These are phyloP conservation scores for Mollisia scopiformis DNA, from an alignment of 2,329 filamentous ascomycete genomes.

Conservation along the genomic window DNA sequence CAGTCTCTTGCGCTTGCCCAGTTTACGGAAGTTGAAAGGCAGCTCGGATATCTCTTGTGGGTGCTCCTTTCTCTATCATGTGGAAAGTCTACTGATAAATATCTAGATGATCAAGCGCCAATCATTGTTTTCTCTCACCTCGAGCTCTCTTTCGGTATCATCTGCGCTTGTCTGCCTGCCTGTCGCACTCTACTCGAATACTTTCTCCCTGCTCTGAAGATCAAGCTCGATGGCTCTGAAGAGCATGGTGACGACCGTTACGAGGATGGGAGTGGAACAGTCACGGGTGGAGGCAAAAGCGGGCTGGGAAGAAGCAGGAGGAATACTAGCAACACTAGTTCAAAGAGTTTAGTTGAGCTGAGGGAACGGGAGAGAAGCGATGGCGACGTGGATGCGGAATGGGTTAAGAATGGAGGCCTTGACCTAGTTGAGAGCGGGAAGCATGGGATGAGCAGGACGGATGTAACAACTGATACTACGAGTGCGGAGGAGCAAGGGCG, in stretches of 20 bases:
- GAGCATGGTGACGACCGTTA: neutral
- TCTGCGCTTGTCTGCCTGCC: conserved; percentile 44
- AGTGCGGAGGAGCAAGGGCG: neutral
- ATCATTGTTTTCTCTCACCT: conserved; percentile 27
- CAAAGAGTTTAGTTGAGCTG: neutral
- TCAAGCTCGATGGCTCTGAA: neutral
- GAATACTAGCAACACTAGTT: neutral
- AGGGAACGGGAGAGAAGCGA: neutral
- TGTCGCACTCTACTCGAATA: conserved; percentile 37
- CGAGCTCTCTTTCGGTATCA: conserved; percentile 44
- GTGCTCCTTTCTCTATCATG: neutral
- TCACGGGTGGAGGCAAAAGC: neutral
- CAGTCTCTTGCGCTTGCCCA: conserved; percentile 12
- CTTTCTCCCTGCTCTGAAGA: conserved; percentile 30
- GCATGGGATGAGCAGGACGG: neutral
- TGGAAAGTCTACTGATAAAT: neutral
- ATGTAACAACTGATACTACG: neutral
- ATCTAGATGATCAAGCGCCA: conserved; percentile 21
- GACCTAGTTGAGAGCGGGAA: neutral
- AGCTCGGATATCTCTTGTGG: conserved; percentile 13
- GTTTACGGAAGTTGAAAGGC: conserved; percentile 1
- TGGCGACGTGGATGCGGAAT: neutral
- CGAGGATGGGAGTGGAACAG: neutral
- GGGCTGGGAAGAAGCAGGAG: neutral
- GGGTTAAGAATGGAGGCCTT: neutral